A percentile compares a stretch with the other conserved stretches of the same genome.
Evolutionary conservation across 345 rosid species (phyloP).

Genomic region (Ricinus communis): DNA sequence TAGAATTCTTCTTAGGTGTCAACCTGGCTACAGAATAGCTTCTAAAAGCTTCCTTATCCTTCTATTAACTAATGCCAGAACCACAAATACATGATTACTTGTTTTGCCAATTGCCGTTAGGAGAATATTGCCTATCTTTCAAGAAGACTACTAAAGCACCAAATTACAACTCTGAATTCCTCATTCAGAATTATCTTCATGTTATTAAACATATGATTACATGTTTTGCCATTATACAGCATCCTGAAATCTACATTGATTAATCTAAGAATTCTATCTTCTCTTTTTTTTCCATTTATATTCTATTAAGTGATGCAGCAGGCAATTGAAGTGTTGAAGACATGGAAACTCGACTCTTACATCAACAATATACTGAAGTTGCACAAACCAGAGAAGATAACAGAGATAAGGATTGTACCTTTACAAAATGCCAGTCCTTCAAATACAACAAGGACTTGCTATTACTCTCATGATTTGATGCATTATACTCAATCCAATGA

Average conservation of each 20-base stretch:
- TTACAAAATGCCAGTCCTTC: slow-evolving; percentile 96
- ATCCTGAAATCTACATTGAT: neutral
- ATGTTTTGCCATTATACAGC: neutral
- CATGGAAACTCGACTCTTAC: neutral
- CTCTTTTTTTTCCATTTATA: neutral
- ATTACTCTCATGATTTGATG: slow-evolving; percentile 15
- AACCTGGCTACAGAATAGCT: neutral
- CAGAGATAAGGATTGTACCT: slow-evolving; percentile 37
- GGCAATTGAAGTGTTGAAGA: neutral
- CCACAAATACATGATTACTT: neutral
- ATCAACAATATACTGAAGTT: neutral
- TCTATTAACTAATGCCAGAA: neutral
- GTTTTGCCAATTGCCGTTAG: neutral
- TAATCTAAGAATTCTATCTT: neutral
- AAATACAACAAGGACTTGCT: slow-evolving; percentile 56
- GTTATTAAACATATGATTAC: neutral
- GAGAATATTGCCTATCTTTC: neutral
- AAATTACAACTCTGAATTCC: neutral
- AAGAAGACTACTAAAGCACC: neutral
- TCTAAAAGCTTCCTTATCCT: neutral
- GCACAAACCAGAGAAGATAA: neutral
- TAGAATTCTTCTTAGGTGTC: neutral
- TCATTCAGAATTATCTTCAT: neutral
- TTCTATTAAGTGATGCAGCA: too few relatives aligned
- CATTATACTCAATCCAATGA: slow-evolving; percentile 41